A percentile compares a stretch with the other conserved stretches of the same genome.
These are phyloP conservation scores for Lepidium campestre DNA, from an alignment of 441 rosid genomes.

Conservation along the genomic window DNA sequence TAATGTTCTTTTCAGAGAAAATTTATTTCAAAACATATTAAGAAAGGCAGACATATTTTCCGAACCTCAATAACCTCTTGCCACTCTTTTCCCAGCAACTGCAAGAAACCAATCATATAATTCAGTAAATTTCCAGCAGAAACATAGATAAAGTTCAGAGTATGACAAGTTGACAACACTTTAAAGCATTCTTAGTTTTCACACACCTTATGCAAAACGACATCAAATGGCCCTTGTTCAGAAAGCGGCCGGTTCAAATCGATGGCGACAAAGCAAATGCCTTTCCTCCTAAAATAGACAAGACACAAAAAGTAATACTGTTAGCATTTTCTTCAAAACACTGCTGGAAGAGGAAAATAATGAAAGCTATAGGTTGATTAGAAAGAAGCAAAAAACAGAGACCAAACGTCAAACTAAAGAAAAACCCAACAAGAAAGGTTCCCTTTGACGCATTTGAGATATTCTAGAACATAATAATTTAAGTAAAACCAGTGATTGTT, in stretches of 20 bases:
- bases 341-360: background rate
- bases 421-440: background rate
- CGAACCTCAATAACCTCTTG: conserved; percentile 71
- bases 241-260: conserved; percentile 57
- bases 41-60: conserved; percentile 11
- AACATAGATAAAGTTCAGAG: background rate
- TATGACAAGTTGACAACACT: background rate
- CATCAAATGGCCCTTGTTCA: conserved; percentile 95
- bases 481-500: conserved; percentile 14
- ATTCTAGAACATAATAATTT: conserved; percentile 6
- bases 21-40: background rate
- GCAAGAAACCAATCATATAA: conserved; percentile 29
- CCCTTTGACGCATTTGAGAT: background rate
- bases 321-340: conserved; percentile 5
- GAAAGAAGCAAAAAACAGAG: conserved; percentile 8
- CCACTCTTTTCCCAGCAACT: conserved; percentile 89
- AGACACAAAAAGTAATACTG: conserved; percentile 17
- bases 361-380: conserved; percentile 15
- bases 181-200: background rate
- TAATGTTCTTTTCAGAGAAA: background rate
- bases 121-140: conserved; percentile 25
- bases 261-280: conserved; percentile 68
- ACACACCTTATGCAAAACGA: conserved; percentile 87
- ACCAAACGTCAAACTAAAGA: background rate
- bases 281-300: conserved; percentile 60